Evolutionary conservation across 1,284 basidiomycete species (phyloP).

Genomic region (Ustilago loliicola): DNA sequence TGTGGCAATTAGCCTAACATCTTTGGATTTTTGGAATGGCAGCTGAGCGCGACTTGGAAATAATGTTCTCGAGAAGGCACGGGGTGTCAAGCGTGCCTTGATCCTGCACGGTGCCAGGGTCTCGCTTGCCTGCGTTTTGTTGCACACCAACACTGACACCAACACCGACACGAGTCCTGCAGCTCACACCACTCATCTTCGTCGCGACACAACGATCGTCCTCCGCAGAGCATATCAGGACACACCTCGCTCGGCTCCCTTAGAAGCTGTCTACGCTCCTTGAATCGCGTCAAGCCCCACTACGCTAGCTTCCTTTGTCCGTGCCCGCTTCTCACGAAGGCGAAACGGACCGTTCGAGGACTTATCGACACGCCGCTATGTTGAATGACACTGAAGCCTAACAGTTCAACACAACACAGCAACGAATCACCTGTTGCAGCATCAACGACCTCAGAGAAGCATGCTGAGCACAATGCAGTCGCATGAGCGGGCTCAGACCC

Average conservation of each 20-base stretch:
- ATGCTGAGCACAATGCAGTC: constrained; percentile 21
- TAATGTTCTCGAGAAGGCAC: background rate
- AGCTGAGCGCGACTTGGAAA: background rate
- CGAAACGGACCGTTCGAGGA: background rate
- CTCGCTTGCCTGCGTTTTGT: constrained; percentile 1
- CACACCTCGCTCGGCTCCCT: background rate
- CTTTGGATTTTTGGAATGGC: background rate
- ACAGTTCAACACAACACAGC: background rate
- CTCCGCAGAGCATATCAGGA: background rate
- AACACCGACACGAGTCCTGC: constrained; percentile 18
- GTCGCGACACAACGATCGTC: background rate
- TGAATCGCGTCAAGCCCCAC: background rate
- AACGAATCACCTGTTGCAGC: background rate
- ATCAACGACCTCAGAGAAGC: background rate
- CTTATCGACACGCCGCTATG: background rate
- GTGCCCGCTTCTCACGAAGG: background rate
- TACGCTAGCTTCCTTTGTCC: background rate
- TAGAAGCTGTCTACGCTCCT: background rate
- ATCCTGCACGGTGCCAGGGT: background rate
- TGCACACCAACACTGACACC: constrained; percentile 28
- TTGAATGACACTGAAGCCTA: background rate
- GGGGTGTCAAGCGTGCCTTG: background rate
- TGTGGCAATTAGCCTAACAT: too few species aligned
- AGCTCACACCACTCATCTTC: background rate
- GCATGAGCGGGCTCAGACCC: background rate